These are phyloP conservation scores for Scheffersomyces amazonensis DNA, from an alignment of 805 yeast genomes.

Conservation along the genomic window DNA sequence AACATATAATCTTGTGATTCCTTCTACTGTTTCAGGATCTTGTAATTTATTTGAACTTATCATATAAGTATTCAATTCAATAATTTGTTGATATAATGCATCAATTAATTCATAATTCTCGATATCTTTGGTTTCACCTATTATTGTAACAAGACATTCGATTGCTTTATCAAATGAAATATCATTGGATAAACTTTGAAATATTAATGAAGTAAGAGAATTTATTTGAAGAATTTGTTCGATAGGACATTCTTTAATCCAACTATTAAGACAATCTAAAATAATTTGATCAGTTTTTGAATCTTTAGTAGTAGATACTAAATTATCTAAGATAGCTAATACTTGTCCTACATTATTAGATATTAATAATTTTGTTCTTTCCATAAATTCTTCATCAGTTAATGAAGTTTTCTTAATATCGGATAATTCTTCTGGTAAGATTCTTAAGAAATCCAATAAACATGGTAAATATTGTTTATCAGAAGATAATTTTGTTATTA, in stretches of 20 bases:
- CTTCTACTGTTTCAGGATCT: slow-evolving; percentile 65
- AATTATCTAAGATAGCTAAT: slow-evolving; percentile 55
- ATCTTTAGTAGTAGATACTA: slow-evolving; percentile 31
- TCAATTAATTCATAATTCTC: slow-evolving; percentile 60
- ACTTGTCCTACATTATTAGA: slow-evolving; percentile 67
- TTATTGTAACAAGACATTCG: slow-evolving; percentile 80
- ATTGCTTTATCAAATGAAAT: slow-evolving; percentile 79
- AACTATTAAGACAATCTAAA: slow-evolving; percentile 76
- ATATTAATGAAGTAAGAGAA: slow-evolving; percentile 66
- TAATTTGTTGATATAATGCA: slow-evolving; percentile 65
- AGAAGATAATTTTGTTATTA: slow-evolving; percentile 47
- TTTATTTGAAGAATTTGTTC: slow-evolving; percentile 61
- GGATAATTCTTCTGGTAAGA: slow-evolving; percentile 87
- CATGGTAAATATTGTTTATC: slow-evolving; percentile 32
- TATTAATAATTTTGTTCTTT: slow-evolving; percentile 62
- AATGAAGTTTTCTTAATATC: slow-evolving; percentile 76
- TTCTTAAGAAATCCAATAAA: slow-evolving; percentile 75
- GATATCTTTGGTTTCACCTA: slow-evolving; percentile 79
- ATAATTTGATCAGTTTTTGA: slow-evolving; percentile 39
- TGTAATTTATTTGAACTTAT: slow-evolving; percentile 39
- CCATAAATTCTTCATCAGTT: slow-evolving; percentile 74
- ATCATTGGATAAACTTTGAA: slow-evolving; percentile 56
- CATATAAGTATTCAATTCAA: slow-evolving; percentile 56
- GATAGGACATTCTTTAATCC: slow-evolving; percentile 87
- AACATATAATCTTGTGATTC: slow-evolving; percentile 72